These are phyloP conservation scores for Onygena corvina DNA, from an alignment of 2,329 filamentous ascomycete genomes.

Conservation along the genomic window DNA sequence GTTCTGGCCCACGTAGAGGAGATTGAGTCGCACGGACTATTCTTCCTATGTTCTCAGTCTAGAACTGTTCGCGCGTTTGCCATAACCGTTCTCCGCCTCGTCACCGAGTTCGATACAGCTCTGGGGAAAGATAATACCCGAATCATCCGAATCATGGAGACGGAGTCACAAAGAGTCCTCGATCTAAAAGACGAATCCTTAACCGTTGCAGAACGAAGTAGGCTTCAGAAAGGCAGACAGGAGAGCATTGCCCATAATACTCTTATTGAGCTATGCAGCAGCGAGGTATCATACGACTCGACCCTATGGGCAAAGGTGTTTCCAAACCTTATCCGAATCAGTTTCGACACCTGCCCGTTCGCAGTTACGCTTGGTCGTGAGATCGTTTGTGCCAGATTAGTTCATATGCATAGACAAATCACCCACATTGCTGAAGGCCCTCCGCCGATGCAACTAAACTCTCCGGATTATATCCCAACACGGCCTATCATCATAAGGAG, in stretches of 20 bases:
- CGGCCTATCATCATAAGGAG: constrained; percentile 40
- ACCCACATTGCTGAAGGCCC: constrained; percentile 57
- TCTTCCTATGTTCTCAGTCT: constrained; percentile 95
- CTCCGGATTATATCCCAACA: constrained; percentile 26
- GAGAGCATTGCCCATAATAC: constrained; percentile 74
- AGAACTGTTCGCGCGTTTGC: constrained; percentile 78
- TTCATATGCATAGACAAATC: constrained; percentile 85
- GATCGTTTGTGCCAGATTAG: constrained; percentile 78
- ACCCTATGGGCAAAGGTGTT: constrained; percentile 98
- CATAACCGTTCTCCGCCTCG: constrained; percentile 79
- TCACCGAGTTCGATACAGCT: constrained; percentile 85
- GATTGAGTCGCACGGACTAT: constrained; percentile 89
- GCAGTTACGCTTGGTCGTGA: constrained; percentile 84
- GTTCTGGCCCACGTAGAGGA: constrained; percentile 92
- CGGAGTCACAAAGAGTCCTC: constrained; percentile 77
- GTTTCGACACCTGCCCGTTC: constrained; percentile 81
- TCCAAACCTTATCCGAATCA: constrained; percentile 81
- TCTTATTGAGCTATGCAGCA: constrained; percentile 85
- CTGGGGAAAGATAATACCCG: constrained; percentile 68
- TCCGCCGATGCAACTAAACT: constrained; percentile 19
- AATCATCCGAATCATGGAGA: constrained; percentile 84
- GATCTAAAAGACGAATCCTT: constrained; percentile 75
- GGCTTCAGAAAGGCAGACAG: constrained; percentile 78
- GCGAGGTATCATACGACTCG: constrained; percentile 86
- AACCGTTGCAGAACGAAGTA: constrained; percentile 81